phyloP scores from a whole-genome alignment of 345 rosid genomes.

The Firmiana major region DNA sequence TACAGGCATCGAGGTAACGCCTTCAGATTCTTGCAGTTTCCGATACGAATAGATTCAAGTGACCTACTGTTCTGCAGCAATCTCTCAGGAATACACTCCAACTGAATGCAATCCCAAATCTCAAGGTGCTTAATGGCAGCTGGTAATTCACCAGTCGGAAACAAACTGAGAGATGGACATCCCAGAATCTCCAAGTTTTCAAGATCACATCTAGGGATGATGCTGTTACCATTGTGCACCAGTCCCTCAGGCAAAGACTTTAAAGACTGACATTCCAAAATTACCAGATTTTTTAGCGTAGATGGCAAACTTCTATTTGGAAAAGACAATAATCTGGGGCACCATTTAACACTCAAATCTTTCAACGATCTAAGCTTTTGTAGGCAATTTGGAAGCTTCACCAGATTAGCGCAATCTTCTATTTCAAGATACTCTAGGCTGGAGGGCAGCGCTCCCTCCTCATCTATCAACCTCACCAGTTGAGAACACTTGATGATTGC shows the following conservation, averaged over 20 bases:
- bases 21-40: constrained; percentile 3
- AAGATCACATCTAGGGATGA: neutral
- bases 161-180: constrained; percentile 22
- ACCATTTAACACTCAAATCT: constrained; percentile 11
- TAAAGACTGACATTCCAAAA: neutral
- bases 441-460: constrained; percentile 9
- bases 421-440: constrained; percentile 10
- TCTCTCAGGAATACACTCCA: constrained; percentile 1
- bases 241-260: neutral
- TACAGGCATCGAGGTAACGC: neutral
- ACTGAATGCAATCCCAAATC: constrained; percentile 9
- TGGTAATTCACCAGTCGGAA: constrained; percentile 10
- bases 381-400: constrained; percentile 6
- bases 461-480: constrained; percentile 6
- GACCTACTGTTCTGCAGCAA: constrained; percentile 13
- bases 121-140: constrained; percentile 1
- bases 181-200: constrained; percentile 17
- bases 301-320: neutral
- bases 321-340: neutral
- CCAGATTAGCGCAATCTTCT: constrained; percentile 6
- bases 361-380: neutral
- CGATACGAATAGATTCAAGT: constrained; percentile 14
- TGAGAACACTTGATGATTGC: constrained; percentile 6
- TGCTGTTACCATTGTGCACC: neutral
- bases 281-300: neutral